Evolutionary conservation across 768 basidiomycete genomes (phyloP), one percentile per base, ranked within the genome.

Genomic region (Rhodotorula kratochvilovae): DNA sequence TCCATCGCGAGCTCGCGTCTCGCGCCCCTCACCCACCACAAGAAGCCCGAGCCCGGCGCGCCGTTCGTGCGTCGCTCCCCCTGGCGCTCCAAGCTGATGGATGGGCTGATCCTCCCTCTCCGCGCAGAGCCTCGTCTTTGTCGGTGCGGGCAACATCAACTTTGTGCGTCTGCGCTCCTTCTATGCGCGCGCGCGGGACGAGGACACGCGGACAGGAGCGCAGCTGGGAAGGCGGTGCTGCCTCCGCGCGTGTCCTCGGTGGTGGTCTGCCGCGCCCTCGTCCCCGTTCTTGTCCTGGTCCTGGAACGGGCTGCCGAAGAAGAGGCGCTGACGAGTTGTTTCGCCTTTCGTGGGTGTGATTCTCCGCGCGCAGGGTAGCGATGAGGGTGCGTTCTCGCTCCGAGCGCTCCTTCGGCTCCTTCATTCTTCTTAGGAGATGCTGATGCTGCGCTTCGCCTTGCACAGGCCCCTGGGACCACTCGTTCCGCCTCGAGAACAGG

Each of bases 131-230:
- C 88, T 98, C 64, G 87, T 95, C 80, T 93, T 95, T 81, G 84
- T 98, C 76, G 94, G 94, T 61, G 94, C 94, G 36, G 94, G 93
- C 25, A 95, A 96, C 82, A 94, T 97, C 83, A 96, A 96, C 92
- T 98, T 98, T 79, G 94, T 87, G 39, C 33, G 66, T 43, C 54
- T 6, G 8, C 1, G 10, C 21, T 23, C 33, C 43, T 23, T 6
- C 7, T 10, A 1, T 0, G 42, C 13, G 39, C 27, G n/a, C 19
- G 33, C 21, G 35, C 13, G 25, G 45, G 25, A 62, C 53, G 33
- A 31, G 16, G 16, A 21, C 5, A 10, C 19, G 56, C 7, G 56
- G 56, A 13, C 4, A 39, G 17, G 19, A 23, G 45, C 43, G 5
- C 19, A 19, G 21, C 4, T n/a, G n/a, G 45, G 8, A 23, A 23